Evolutionary conservation across 2,329 filamentous ascomycete species (phyloP).

Genomic region (Aureobasidium sp.): DNA sequence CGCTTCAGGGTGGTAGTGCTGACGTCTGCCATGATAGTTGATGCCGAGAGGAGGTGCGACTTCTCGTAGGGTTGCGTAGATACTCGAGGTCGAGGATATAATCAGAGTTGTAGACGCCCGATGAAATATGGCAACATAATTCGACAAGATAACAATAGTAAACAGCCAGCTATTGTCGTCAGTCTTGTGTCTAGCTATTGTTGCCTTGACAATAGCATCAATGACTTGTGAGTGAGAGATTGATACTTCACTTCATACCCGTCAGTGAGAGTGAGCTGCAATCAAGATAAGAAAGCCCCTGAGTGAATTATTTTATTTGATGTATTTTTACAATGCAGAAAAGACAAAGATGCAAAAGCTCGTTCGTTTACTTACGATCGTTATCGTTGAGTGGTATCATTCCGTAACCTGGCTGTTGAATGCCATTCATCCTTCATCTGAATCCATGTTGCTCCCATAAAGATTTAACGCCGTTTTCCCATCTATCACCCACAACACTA

Average conservation of each 20-base stretch:
- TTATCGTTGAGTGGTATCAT: constrained; percentile 13
- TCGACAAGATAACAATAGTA: not conserved
- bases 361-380: constrained; percentile 10
- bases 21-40: not conserved
- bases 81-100: not conserved
- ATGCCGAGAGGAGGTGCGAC: not conserved
- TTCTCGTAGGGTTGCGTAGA: too few relatives aligned
- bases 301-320: not conserved
- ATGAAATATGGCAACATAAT: not conserved
- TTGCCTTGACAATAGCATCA: not conserved
- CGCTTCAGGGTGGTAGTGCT: not conserved
- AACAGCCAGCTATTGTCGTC: not conserved
- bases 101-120: not conserved
- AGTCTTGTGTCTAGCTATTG: not conserved
- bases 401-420: constrained; percentile 10
- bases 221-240: not conserved
- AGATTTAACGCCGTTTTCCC: constrained; percentile 10
- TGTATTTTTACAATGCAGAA: not conserved
- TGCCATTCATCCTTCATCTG: constrained; percentile 7
- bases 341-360: not conserved
- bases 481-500: not conserved
- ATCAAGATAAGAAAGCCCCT: not conserved
- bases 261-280: not conserved
- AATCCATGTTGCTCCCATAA: constrained; percentile 9
- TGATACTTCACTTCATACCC: not conserved